phyloP scores from a whole-genome alignment of 371 early-diverging fungal genomes.

The Mortierella polycephala region DNA sequence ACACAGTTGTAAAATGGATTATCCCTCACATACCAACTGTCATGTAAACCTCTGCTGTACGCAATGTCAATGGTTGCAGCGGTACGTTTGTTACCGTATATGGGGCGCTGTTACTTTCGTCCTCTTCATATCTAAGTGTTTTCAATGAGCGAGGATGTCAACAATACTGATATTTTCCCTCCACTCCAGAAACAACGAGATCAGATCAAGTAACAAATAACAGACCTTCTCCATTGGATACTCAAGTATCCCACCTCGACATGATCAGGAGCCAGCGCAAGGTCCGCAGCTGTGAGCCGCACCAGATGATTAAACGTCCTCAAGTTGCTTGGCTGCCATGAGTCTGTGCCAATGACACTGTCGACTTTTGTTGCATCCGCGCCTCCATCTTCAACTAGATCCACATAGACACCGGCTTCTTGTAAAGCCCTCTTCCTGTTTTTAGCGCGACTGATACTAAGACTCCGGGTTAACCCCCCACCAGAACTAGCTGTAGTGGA shows the following conservation, averaged over 20 bases:
- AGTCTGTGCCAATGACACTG: constrained; percentile 4
- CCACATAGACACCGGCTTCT: constrained; percentile 36
- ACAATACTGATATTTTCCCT: not conserved
- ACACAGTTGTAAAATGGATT: too few species aligned
- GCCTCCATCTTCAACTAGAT: constrained; percentile 19
- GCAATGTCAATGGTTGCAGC: constrained; percentile 29
- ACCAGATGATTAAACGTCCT: constrained; percentile 39
- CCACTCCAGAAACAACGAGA: too few species aligned
- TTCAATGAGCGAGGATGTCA: not conserved
- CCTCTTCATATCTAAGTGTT: constrained; percentile 20
- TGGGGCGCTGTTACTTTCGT: constrained; percentile 10
- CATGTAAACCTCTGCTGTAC: constrained; percentile 42
- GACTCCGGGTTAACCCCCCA: constrained; percentile 22
- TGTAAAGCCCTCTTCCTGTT: constrained; percentile 27
- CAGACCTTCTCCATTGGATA: constrained; percentile 42
- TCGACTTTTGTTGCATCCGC: not conserved
- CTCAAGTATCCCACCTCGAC: constrained; percentile 42
- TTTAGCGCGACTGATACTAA: constrained; percentile 26
- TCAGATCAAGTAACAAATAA: not conserved
- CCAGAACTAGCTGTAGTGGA: constrained; percentile 1
- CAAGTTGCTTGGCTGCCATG: constrained; percentile 39
- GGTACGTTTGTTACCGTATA: constrained; percentile 33
- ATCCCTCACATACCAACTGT: constrained; percentile 36
- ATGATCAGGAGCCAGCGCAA: constrained; percentile 43
- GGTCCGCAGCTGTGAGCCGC: constrained; percentile 24